Percentiles rank a stretch among this genome's conserved stretches.
Conservation (phyloP, 192 early-diverging fungal species). For the Backusella tarrabulga region DNA sequence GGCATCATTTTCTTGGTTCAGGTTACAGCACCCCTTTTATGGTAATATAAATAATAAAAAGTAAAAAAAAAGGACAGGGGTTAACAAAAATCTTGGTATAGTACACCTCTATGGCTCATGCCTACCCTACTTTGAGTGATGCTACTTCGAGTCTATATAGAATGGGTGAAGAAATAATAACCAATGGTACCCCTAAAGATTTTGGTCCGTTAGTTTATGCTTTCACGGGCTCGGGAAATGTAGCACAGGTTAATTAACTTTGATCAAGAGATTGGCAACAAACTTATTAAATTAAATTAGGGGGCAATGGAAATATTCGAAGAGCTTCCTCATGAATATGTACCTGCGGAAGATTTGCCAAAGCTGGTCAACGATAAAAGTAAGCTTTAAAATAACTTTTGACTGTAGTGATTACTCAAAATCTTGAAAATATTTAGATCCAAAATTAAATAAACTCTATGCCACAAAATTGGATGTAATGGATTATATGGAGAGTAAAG, state of each 20-base stretch:
- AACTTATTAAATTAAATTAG: conserved; percentile 26
- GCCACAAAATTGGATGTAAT: conserved; percentile 71
- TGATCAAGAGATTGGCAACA: background rate
- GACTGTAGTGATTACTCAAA: background rate
- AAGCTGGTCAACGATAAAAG: conserved; percentile 54
- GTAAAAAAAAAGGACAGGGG: background rate
- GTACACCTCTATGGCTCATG: conserved; percentile 74
- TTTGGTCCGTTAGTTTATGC: conserved; percentile 91
- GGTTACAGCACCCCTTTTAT: conserved; percentile 97
- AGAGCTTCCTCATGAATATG: conserved; percentile 87
- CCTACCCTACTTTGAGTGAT: conserved; percentile 63
- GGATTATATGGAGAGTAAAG: conserved; percentile 83
- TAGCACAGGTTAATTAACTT: conserved; percentile 57
- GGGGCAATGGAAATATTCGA: conserved; percentile 92
- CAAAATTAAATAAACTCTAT: conserved; percentile 74
- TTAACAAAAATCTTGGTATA: conserved; percentile 8
- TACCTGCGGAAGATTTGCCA: conserved; percentile 68
- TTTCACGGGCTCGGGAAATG: conserved; percentile 91
- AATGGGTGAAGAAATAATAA: conserved; percentile 78
- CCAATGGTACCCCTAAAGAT: conserved; percentile 83
- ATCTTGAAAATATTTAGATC: conserved; percentile 38
- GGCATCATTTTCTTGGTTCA: conserved; percentile 83
- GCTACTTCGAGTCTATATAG: conserved; percentile 57
- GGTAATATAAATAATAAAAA: conserved; percentile 35
- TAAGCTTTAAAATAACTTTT: conserved; percentile 31